Evolutionary conservation across 768 basidiomycete genomes (phyloP).

Genomic region (Russula earlei): DNA sequence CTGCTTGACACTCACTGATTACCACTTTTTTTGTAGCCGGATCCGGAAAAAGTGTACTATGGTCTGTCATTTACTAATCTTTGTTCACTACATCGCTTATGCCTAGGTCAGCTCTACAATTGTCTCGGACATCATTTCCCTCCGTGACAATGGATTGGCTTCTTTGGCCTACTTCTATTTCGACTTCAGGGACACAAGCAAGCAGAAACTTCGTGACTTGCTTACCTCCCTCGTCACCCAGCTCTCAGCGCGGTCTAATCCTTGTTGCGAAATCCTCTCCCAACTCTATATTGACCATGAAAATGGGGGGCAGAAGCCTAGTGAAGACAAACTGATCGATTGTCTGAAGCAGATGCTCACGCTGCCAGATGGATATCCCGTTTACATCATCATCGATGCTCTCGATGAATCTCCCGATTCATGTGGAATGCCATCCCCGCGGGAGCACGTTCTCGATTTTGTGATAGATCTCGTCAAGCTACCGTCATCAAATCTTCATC

Average conservation of each 20-base stretch:
- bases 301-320: not conserved
- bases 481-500: not conserved
- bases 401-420: not conserved
- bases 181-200: not conserved
- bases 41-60: slow-evolving; percentile 1
- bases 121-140: not conserved
- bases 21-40: not conserved
- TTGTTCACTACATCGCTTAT: not conserved
- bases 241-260: not conserved
- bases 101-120: not conserved
- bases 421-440: not conserved
- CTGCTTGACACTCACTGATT: no score
- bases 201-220: not conserved
- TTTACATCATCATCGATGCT: not conserved
- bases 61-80: not conserved
- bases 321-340: not conserved
- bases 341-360: not conserved
- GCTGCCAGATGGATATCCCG: not conserved
- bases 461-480: not conserved
- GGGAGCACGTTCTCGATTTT: not conserved
- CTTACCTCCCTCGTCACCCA: not conserved
- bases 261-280: not conserved
- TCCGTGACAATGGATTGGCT: not conserved
- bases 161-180: not conserved
- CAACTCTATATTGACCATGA: not conserved